A percentile compares a stretch with the other conserved stretches of the same genome.
Evolutionary conservation across 805 yeast genomes (phyloP).

Genomic region (Metschnikowia drakensbergensis): DNA sequence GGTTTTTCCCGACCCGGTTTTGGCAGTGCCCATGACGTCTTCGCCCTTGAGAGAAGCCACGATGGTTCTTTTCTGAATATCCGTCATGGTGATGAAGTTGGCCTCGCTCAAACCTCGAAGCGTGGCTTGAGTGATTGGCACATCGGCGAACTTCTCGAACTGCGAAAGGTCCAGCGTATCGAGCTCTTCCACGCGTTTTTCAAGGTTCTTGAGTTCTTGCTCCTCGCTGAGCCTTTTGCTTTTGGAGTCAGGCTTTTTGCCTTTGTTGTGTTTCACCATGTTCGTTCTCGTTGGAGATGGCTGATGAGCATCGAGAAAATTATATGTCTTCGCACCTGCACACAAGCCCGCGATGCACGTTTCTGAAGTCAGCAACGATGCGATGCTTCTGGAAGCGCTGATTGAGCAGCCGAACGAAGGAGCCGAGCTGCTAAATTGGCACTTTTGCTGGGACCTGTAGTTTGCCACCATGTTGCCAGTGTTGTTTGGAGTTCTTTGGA

Average conservation of each 20-base stretch:
- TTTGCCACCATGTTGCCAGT: too few species aligned
- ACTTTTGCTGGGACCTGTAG: too few species aligned
- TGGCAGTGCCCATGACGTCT: slow-evolving; percentile 84
- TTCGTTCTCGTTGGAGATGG: neutral
- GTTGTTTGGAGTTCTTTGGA: too few species aligned
- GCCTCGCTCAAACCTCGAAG: slow-evolving; percentile 70
- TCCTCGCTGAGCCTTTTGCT: slow-evolving; percentile 28
- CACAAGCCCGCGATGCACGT: neutral
- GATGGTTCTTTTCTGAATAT: slow-evolving; percentile 77
- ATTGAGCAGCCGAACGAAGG: too few species aligned
- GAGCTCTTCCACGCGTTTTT: slow-evolving; percentile 49
- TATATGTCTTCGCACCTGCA: neutral
- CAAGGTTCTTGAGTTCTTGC: slow-evolving; percentile 41
- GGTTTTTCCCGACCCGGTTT: slow-evolving; percentile 90
- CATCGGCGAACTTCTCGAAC: slow-evolving; percentile 52
- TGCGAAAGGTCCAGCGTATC: slow-evolving; percentile 29
- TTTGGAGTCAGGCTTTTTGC: slow-evolving; percentile 18
- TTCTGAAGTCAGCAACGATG: neutral
- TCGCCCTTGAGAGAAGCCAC: slow-evolving; percentile 70
- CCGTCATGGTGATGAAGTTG: slow-evolving; percentile 78
- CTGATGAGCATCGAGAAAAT: slow-evolving; percentile 15
- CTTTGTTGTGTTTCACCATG: slow-evolving; percentile 16
- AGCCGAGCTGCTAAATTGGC: too few species aligned
- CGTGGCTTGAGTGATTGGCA: slow-evolving; percentile 69
- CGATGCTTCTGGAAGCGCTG: too few species aligned